Evolutionary conservation across 2,329 filamentous ascomycete genomes (phyloP).

Genomic region (Phoma herbarum): DNA sequence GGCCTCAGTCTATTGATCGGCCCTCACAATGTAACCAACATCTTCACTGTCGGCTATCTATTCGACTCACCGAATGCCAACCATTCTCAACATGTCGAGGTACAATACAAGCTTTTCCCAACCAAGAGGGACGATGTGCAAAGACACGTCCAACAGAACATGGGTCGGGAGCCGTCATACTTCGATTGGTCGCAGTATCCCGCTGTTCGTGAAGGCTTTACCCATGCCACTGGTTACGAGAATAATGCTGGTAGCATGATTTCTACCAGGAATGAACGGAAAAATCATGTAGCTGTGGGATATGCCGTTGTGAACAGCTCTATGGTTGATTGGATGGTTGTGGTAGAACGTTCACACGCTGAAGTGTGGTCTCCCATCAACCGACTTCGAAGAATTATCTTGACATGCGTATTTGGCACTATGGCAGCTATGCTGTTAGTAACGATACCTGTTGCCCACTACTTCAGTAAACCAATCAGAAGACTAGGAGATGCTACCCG

Average conservation of each 20-base stretch:
- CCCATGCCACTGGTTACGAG: conserved; percentile 52
- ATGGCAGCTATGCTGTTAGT: conserved; percentile 75
- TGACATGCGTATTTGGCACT: conserved; percentile 86
- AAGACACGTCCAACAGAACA: conserved; percentile 42
- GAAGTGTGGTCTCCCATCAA: conserved; percentile 81
- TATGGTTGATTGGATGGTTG: conserved; percentile 81
- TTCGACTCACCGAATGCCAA: conserved; percentile 32
- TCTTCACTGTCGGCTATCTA: conserved; percentile 49
- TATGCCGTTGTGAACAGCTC: conserved; percentile 73
- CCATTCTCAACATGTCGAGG: conserved; percentile 33
- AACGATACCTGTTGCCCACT: conserved; percentile 80
- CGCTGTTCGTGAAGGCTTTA: conserved; percentile 68
- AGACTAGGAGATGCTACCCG: conserved; percentile 77
- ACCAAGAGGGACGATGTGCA: conserved; percentile 30
- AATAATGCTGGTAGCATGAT: conserved; percentile 76
- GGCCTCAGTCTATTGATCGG: conserved; percentile 78
- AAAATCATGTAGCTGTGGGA: conserved; percentile 75
- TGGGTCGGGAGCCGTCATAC: conserved; percentile 33
- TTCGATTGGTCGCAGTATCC: conserved; percentile 72
- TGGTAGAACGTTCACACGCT: conserved; percentile 76
- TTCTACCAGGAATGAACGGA: conserved; percentile 76
- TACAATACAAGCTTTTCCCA: conserved; percentile 47
- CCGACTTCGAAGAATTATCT: conserved; percentile 78
- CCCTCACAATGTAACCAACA: conserved; percentile 71
- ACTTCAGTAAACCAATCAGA: conserved; percentile 80